A percentile compares a stretch with the other conserved stretches of the same genome.
These are phyloP conservation scores for Lactifluus piperatus DNA, from an alignment of 768 basidiomycete genomes.

Conservation along the genomic window DNA sequence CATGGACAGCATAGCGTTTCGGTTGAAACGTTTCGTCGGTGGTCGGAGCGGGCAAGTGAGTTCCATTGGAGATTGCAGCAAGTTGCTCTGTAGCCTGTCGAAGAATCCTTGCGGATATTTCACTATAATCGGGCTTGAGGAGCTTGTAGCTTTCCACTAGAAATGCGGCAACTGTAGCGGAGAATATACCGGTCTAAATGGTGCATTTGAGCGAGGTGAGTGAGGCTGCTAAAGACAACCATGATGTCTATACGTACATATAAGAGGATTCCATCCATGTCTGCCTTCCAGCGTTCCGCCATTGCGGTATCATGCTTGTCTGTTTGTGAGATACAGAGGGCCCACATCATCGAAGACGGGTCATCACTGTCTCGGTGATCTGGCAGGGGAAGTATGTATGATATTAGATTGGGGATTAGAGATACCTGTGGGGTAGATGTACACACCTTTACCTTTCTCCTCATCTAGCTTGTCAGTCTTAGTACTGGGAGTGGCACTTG, in stretches of 20 bases:
- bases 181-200: conserved; percentile 10
- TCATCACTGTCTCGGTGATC: not conserved
- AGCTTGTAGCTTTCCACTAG: conserved; percentile 11
- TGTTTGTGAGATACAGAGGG: not conserved
- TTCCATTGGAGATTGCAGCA: not conserved
- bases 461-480: not conserved
- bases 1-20: not conserved
- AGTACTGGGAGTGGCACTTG: not conserved
- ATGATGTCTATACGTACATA: not conserved
- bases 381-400: not conserved
- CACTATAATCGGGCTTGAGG: not conserved
- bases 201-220: not conserved
- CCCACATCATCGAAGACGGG: not conserved
- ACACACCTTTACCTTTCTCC: not conserved
- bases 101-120: not conserved
- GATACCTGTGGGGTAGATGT: not conserved
- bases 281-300: not conserved
- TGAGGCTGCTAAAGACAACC: not conserved
- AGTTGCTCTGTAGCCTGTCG: not conserved
- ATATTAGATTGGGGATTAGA: not conserved
- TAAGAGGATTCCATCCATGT: conserved; percentile 9
- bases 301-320: not conserved
- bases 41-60: not conserved
- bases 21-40: not conserved
- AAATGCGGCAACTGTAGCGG: conserved; percentile 7